Percentiles rank a stretch among this genome's conserved stretches.
phyloP scores from a whole-genome alignment of 2,329 filamentous ascomycete species.

The Blumeria hordei region DNA sequence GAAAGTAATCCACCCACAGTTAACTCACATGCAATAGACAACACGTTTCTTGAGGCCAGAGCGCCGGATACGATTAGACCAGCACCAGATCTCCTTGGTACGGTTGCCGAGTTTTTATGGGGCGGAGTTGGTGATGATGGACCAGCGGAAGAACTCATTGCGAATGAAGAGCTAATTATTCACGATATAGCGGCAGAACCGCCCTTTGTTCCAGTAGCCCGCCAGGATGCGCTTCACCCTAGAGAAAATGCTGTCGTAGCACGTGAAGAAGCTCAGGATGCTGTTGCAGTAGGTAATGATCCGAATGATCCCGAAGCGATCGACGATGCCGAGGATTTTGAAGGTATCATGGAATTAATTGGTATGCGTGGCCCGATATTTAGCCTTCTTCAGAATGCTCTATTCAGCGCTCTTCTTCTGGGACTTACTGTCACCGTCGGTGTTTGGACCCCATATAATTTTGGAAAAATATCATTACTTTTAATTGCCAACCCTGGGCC shows the following conservation, averaged over 20 bases:
- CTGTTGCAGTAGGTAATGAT: conserved; percentile 45
- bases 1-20: too few species aligned
- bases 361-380: conserved; percentile 86
- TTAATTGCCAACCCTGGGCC: conserved; percentile 53
- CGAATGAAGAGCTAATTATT: conserved; percentile 34
- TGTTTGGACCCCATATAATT: conserved; percentile 77
- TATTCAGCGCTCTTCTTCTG: conserved; percentile 82
- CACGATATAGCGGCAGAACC: conserved; percentile 33
- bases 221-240: conserved; percentile 8
- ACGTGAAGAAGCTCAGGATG: conserved; percentile 36
- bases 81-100: conserved; percentile 18
- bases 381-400: conserved; percentile 76
- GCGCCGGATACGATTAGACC: conserved; percentile 4
- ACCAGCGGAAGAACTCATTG: conserved; percentile 19
- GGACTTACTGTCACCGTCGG: conserved; percentile 66
- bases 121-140: conserved; percentile 23
- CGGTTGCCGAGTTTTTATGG: conserved; percentile 37
- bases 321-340: conserved; percentile 78
- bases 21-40: too few species aligned
- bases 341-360: conserved; percentile 86
- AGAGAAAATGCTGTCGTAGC: conserved; percentile 20
- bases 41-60: conserved; percentile 1
- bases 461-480: conserved; percentile 65
- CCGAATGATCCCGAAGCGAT: conserved; percentile 52
- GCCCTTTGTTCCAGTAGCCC: conserved; percentile 27